These are phyloP conservation scores for Nakazawaea peltata DNA, from an alignment of 805 yeast genomes.

Conservation along the genomic window DNA sequence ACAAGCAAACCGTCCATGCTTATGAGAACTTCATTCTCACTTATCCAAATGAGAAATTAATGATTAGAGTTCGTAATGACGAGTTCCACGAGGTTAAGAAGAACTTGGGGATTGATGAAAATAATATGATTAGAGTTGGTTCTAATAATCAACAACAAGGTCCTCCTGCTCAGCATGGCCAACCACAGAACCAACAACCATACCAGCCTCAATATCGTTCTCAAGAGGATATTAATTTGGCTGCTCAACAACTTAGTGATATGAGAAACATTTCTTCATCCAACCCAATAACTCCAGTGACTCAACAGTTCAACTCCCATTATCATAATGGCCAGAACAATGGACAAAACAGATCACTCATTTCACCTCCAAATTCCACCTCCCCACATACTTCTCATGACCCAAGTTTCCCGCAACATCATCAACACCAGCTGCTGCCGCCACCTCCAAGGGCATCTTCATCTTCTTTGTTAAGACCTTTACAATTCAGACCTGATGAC, in stretches of 20 bases:
- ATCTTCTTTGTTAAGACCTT: constrained; percentile 8
- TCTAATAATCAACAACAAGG: constrained; percentile 5
- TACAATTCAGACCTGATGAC: constrained; percentile 9
- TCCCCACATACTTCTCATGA: constrained; percentile 6
- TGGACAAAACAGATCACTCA: neutral
- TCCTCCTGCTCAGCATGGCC: constrained; percentile 2
- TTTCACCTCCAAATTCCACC: constrained; percentile 10
- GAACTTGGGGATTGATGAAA: constrained; percentile 9
- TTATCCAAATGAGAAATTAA: constrained; percentile 24
- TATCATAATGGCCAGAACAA: neutral
- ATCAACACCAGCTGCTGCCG: neutral
- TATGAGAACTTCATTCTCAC: constrained; percentile 30
- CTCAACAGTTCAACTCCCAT: constrained; percentile 9
- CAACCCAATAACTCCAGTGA: constrained; percentile 10
- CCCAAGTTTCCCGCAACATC: neutral
- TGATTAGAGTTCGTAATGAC: constrained; percentile 19
- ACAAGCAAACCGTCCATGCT: constrained; percentile 78
- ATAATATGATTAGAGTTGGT: constrained; percentile 2
- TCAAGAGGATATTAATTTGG: no score
- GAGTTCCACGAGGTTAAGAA: constrained; percentile 11
- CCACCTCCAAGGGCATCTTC: constrained; percentile 9
- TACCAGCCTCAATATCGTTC: no score
- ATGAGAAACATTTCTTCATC: constrained; percentile 2
- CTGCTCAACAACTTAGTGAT: constrained; percentile 4
- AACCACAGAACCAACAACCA: no score